These are phyloP conservation scores for Pseudogymnoascus sp. DNA, from an alignment of 2,329 filamentous ascomycete species.

Conservation along the genomic window DNA sequence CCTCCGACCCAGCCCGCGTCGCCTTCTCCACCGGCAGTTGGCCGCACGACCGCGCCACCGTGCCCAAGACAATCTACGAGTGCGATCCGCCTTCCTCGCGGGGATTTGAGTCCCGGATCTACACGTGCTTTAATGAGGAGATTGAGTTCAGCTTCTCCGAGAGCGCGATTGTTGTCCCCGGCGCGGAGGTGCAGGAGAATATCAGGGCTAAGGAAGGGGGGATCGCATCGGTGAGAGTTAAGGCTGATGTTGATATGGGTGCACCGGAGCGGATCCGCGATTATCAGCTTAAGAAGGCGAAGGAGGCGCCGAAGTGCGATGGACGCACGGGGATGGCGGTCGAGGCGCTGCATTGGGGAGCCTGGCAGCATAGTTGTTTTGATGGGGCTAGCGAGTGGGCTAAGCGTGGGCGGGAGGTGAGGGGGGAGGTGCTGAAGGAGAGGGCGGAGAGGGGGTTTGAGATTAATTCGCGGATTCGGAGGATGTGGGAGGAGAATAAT, in stretches of 20 bases:
- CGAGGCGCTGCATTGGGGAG: not conserved
- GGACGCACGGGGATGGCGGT: not conserved
- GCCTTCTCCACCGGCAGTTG: not conserved
- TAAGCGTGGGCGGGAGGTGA: conserved; percentile 35
- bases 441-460: conserved; percentile 33
- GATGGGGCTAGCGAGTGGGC: not conserved
- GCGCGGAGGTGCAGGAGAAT: not conserved
- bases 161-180: not conserved
- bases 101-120: not conserved
- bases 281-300: not conserved
- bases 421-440: conserved; percentile 41
- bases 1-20: not conserved
- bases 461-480: not conserved
- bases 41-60: not conserved
- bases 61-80: not conserved
- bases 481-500: not conserved
- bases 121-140: not conserved
- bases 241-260: not conserved
- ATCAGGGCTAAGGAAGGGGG: not conserved
- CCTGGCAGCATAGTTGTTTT: not conserved
- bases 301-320: not conserved
- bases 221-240: not conserved
- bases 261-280: not conserved
- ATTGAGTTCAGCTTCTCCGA: not conserved
- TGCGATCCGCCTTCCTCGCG: not conserved